Conservation (phyloP, 305 asterid genomes). For the Plantago rigida region DNA sequence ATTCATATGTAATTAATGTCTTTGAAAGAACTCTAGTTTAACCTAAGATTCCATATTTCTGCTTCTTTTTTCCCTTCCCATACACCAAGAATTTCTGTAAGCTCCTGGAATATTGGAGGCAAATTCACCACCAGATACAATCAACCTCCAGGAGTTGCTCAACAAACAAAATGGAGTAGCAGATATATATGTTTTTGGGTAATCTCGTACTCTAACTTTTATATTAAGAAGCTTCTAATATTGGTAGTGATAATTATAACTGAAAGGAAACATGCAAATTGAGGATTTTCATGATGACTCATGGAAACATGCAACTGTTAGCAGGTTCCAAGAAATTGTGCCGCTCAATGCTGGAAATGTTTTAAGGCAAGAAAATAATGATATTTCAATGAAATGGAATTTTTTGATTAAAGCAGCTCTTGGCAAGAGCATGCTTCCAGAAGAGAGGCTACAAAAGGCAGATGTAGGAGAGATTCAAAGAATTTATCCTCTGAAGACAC, state of each 20-base stretch:
- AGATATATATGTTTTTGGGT: conserved; percentile 59
- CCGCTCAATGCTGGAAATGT: conserved; percentile 43
- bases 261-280: too few relatives aligned
- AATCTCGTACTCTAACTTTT: conserved; percentile 5
- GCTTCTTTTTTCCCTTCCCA: conserved; percentile 8
- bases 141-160: conserved; percentile 40
- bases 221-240: not conserved
- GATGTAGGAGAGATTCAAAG: not conserved
- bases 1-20: not conserved
- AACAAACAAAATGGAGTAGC: conserved; percentile 30
- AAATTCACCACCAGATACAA: conserved; percentile 38
- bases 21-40: too few relatives aligned
- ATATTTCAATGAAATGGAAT: conserved; percentile 40
- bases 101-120: conserved; percentile 66
- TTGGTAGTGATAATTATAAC: not conserved
- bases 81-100: conserved; percentile 40
- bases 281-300: not conserved
- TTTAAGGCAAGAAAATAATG: conserved; percentile 40
- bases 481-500: not conserved
- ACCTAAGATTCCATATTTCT: conserved; percentile 11
- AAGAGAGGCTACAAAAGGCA: not conserved
- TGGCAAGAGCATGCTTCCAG: conserved; percentile 25
- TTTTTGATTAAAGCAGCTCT: conserved; percentile 40
- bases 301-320: not conserved
- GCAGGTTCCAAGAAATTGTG: conserved; percentile 66